Evolutionary conservation across 352 stramenopile genomes (phyloP).

Genomic region (Globisporangium splendens): DNA sequence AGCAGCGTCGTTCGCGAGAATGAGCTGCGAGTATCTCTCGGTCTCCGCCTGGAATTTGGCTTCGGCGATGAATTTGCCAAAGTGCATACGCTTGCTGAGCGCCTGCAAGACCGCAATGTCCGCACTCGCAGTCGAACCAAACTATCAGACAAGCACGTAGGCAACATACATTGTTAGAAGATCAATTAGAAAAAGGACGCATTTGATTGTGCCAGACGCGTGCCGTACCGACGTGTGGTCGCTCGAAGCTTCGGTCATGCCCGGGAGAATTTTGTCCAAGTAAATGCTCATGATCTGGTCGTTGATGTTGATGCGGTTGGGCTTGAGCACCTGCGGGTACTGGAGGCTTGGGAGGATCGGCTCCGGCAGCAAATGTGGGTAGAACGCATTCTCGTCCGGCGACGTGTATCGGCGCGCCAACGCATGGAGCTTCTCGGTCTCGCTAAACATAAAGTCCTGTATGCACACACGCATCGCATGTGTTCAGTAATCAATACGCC

Average conservation of each 20-base stretch:
- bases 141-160: slow-evolving; percentile 41
- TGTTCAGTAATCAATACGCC: neutral
- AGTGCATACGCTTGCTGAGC: slow-evolving; percentile 96
- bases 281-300: slow-evolving; percentile 96
- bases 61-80: slow-evolving; percentile 98
- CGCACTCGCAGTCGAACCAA: slow-evolving; percentile 74
- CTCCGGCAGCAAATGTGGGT: slow-evolving; percentile 88
- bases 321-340: slow-evolving; percentile 92
- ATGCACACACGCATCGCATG: neutral
- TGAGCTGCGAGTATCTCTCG: slow-evolving; percentile 91
- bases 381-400: slow-evolving; percentile 98
- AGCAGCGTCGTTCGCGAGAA: slow-evolving; percentile 89
- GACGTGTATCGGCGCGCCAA: slow-evolving; percentile 96
- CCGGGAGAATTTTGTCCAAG: slow-evolving; percentile 93
- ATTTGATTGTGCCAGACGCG: neutral
- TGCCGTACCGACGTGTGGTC: slow-evolving; percentile 80
- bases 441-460: slow-evolving; percentile 97
- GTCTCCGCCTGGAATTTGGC: slow-evolving; percentile 95
- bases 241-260: slow-evolving; percentile 84
- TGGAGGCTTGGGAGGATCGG: slow-evolving; percentile 91
- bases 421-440: slow-evolving; percentile 95
- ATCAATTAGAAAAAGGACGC: too few species aligned
- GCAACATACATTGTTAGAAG: neutral
- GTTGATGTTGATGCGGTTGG: slow-evolving; percentile 98
- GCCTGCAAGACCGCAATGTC: slow-evolving; percentile 94